Evolutionary conservation across 768 basidiomycete genomes (phyloP), one percentile per base, ranked within the genome.

Genomic region (Phlebiopsis gigantea): DNA sequence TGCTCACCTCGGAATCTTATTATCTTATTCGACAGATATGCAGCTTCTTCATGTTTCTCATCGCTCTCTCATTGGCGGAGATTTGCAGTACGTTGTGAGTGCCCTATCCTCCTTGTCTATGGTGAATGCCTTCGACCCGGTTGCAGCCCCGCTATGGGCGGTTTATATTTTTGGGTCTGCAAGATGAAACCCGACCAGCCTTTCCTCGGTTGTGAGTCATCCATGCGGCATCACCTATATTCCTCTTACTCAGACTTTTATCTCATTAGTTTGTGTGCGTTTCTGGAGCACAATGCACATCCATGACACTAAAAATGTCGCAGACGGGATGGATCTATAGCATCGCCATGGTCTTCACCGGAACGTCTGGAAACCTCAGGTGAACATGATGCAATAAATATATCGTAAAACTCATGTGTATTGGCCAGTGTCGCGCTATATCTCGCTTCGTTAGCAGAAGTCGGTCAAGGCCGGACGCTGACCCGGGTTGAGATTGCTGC

Each of bases 121-220:
- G 10, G 43, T 26, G 8, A 3, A 9, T 5, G 7, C 19, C 26
- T 39, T 39, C 17, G 29, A 21, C 46, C 7, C 6, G 21, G 4
- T 15, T 39, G 5, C 48, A 79, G 77, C 55, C 80, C 80, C 0
- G 79, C 80, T 2, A 76, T 83, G 73, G 81, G 81, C 22, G 82
- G 80, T 5, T 68, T 83, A 48, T 84, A 83, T 65, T 84, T 83
- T 63, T 83, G 81, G 82, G 81, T 82, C 10, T 82, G 80, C 69
- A 78, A 75, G 62, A 79, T 83, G 79, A 81, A 81, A 61, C 79
- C 80, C 0, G 73, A 80, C 46, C 58, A 70, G 14, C 81, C 80
- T 1, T 68, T 80, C 17, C 71, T 83, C 4, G 82, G 81, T 19
- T 83, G 78, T 79, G 64, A 67, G 77, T 12, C 12, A 5, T 21